phyloP scores from a whole-genome alignment of 2,329 filamentous ascomycete species.

The Trichoderma breve region DNA sequence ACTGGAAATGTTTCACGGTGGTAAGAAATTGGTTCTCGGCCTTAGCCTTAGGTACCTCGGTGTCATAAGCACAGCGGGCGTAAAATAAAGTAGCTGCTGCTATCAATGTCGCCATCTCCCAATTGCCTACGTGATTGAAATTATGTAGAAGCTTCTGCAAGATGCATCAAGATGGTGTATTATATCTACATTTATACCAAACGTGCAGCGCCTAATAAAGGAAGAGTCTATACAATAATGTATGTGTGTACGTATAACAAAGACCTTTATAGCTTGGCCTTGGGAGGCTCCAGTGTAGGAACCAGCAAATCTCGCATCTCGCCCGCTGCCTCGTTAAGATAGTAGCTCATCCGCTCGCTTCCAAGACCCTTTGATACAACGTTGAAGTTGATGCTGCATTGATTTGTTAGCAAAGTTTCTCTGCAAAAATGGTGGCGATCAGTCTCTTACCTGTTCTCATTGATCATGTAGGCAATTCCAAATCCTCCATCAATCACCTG shows the following conservation, averaged over 20 bases:
- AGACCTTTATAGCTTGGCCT: conserved; percentile 74
- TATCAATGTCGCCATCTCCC: neutral
- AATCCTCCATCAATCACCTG: conserved; percentile 96
- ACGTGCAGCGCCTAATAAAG: neutral
- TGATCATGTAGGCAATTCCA: conserved; percentile 99
- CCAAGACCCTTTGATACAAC: conserved; percentile 91
- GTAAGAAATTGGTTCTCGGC: neutral
- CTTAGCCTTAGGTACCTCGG: neutral
- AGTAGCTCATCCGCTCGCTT: conserved; percentile 91
- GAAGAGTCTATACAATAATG: neutral
- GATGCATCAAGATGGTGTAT: neutral
- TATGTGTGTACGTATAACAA: neutral
- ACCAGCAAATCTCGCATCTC: conserved; percentile 86
- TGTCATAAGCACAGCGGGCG: neutral
- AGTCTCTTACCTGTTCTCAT: conserved; percentile 75
- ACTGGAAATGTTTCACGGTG: neutral
- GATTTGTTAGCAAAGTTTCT: neutral
- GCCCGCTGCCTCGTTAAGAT: conserved; percentile 86
- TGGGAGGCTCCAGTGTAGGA: conserved; percentile 73
- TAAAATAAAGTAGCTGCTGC: neutral
- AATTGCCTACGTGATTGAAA: neutral
- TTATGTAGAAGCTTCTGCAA: neutral
- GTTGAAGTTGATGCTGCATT: conserved; percentile 86
- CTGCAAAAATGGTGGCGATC: neutral
- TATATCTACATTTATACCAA: neutral